Percentiles rank a stretch among this genome's conserved stretches.
Evolutionary conservation across 1,139 yeast genomes (phyloP).

Genomic region (Zhuliangozyma parablackwelliae): DNA sequence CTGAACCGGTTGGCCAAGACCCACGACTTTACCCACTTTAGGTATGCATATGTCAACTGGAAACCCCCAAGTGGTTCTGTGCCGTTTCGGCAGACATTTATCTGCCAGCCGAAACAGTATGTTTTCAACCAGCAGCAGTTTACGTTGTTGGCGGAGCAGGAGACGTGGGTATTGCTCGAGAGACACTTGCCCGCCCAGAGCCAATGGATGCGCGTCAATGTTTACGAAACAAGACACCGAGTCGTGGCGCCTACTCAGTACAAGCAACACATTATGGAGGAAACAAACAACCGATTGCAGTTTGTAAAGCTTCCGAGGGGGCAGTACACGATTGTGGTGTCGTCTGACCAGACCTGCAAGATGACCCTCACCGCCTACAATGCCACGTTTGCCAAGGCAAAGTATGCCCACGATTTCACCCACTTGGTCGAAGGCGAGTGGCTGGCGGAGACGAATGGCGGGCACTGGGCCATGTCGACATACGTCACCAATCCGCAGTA

Average conservation of each 20-base stretch:
- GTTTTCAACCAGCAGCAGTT: conserved; percentile 48
- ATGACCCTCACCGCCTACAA: conserved; percentile 33
- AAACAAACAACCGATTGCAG: conserved; percentile 28
- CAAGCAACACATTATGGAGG: conserved; percentile 16
- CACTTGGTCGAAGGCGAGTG: conserved; percentile 41
- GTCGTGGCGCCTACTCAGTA: conserved; percentile 27
- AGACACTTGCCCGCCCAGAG: conserved; percentile 21
- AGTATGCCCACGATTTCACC: conserved; percentile 15
- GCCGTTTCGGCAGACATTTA: conserved; percentile 29
- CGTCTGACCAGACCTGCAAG: conserved; percentile 19
- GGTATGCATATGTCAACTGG: conserved; percentile 68
- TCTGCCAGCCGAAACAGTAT: conserved; percentile 16
- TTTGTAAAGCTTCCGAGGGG: conserved; percentile 21
- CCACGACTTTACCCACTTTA: conserved; percentile 43
- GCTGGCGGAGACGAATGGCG: conserved; percentile 49
- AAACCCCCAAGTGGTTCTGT: conserved; percentile 35
- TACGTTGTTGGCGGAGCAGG: conserved; percentile 16
- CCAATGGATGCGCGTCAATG: conserved; percentile 22
- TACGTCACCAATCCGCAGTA: conserved; percentile 66
- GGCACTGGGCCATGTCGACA: conserved; percentile 48
- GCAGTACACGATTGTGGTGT: conserved; percentile 25
- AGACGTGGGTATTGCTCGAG: conserved; percentile 48
- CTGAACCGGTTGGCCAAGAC: conserved; percentile 15
- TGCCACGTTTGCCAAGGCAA: conserved; percentile 21
- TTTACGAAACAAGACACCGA: conserved; percentile 25